phyloP scores from a whole-genome alignment of 805 yeast species.

The Cyberlindnera xishuangbannaensis region DNA sequence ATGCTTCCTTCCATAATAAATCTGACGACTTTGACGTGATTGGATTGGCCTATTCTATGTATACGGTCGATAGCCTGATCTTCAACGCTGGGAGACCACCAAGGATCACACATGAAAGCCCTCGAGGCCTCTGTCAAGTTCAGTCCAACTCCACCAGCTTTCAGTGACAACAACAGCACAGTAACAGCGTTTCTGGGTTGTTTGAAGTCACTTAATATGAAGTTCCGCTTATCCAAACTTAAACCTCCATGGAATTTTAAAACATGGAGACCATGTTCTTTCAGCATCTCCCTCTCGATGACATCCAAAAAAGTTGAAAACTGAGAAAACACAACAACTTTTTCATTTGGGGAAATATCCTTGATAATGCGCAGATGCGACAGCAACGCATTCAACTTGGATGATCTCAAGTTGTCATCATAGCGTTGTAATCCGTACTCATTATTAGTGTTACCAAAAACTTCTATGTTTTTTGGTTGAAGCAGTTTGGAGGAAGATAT shows the following conservation, averaged over 20 bases:
- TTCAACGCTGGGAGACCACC: slow-evolving; percentile 94
- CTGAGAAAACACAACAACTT: slow-evolving; percentile 85
- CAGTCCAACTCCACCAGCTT: slow-evolving; percentile 93
- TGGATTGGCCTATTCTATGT: slow-evolving; percentile 83
- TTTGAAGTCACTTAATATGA: slow-evolving; percentile 52
- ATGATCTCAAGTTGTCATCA: slow-evolving; percentile 41
- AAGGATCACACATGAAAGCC: slow-evolving; percentile 92
- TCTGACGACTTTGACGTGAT: slow-evolving; percentile 65
- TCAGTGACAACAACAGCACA: slow-evolving; percentile 65
- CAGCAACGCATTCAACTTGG: slow-evolving; percentile 67
- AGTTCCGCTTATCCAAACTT: slow-evolving; percentile 56
- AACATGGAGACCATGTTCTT: slow-evolving; percentile 43
- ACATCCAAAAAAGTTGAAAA: slow-evolving; percentile 79
- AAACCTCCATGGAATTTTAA: slow-evolving; percentile 82
- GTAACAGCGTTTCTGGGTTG: slow-evolving; percentile 28
- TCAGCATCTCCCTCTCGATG: slow-evolving; percentile 54
- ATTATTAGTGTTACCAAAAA: slow-evolving; percentile 22
- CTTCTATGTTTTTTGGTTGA: slow-evolving; percentile 20
- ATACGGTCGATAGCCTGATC: slow-evolving; percentile 89
- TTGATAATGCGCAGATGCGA: slow-evolving; percentile 49
- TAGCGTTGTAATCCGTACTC: slow-evolving; percentile 13
- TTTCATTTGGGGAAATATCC: slow-evolving; percentile 56
- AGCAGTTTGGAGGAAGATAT: slow-evolving; percentile 45
- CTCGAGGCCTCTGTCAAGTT: slow-evolving; percentile 79
- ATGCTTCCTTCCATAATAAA: slow-evolving; percentile 80